A percentile compares a stretch with the other conserved stretches of the same genome.
These are phyloP conservation scores for Paraphoma sp. DNA, from an alignment of 2,329 filamentous ascomycete genomes.

Conservation along the genomic window DNA sequence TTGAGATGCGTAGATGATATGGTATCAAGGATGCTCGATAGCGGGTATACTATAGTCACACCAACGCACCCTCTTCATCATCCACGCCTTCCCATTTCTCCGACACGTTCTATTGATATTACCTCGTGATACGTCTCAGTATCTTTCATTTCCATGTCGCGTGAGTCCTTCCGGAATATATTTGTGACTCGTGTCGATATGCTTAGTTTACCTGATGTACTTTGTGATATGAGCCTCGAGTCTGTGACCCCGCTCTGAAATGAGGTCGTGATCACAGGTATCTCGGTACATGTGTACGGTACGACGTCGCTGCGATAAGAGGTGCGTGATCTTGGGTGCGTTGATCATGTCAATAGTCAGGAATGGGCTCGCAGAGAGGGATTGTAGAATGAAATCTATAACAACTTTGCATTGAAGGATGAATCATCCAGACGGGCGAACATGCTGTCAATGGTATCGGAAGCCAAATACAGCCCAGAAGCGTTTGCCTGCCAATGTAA, in stretches of 20 bases:
- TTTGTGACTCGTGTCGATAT: constrained; percentile 4
- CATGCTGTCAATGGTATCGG: too few species aligned
- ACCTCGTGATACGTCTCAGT: background rate
- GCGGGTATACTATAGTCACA: constrained; percentile 12
- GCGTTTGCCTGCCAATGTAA: too few species aligned
- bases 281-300: background rate
- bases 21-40: constrained; percentile 5
- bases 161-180: constrained; percentile 1
- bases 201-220: background rate
- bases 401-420: background rate
- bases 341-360: too few species aligned
- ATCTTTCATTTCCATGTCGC: background rate
- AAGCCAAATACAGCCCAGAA: too few species aligned
- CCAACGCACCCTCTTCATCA: constrained; percentile 4
- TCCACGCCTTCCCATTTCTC: constrained; percentile 1
- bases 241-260: background rate
- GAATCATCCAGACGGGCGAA: background rate
- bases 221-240: too few species aligned
- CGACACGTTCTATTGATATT: constrained; percentile 3
- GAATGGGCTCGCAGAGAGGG: too few species aligned
- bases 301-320: too few species aligned
- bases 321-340: too few species aligned
- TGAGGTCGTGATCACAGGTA: background rate
- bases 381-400: background rate
- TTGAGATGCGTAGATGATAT: constrained; percentile 14